Evolutionary conservation across 2,329 filamentous ascomycete genomes (phyloP).

Genomic region (Helicocarpus griseus): DNA sequence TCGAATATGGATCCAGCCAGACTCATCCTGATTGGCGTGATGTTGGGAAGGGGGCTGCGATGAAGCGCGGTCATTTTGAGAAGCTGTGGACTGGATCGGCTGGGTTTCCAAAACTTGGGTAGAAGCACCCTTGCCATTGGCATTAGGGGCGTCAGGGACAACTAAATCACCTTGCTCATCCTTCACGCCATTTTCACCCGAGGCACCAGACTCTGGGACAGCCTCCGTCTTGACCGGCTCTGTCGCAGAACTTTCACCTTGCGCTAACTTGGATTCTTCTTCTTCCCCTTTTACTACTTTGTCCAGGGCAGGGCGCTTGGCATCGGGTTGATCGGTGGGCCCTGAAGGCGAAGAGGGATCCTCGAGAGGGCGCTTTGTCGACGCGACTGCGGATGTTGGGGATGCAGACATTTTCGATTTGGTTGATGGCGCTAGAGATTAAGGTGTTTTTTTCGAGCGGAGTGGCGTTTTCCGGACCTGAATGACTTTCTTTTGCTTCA

Average conservation of each 20-base stretch:
- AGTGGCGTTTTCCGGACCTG: conserved; percentile 12
- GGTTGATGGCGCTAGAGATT: conserved; percentile 18
- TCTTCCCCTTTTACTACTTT: conserved; percentile 67
- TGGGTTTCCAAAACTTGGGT: conserved; percentile 42
- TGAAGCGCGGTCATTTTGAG: conserved; percentile 42
- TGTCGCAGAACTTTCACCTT: conserved; percentile 12
- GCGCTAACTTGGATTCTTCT: conserved; percentile 30
- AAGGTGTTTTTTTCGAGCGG: conserved; percentile 2
- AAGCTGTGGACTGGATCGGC: conserved; percentile 48
- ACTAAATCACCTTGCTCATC: conserved; percentile 60
- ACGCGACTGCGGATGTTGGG: conserved; percentile 38
- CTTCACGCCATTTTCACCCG: conserved; percentile 37
- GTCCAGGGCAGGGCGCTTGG: conserved; percentile 91
- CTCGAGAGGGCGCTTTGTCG: conserved; percentile 82
- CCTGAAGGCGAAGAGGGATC: conserved; percentile 92
- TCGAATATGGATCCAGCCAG: conserved; percentile 91
- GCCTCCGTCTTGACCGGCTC: conserved; percentile 39
- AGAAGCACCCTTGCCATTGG: conserved; percentile 41
- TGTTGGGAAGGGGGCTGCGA: conserved; percentile 29
- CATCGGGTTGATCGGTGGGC: conserved; percentile 86
- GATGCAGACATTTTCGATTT: conserved; percentile 57
- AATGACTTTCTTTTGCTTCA: conserved; percentile 19
- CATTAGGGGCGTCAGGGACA: conserved; percentile 53
- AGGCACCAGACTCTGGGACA: conserved; percentile 21
- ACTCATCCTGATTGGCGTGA: conserved; percentile 66